These are phyloP conservation scores for Suillus plorans DNA, from an alignment of 768 basidiomycete species.

Conservation along the genomic window DNA sequence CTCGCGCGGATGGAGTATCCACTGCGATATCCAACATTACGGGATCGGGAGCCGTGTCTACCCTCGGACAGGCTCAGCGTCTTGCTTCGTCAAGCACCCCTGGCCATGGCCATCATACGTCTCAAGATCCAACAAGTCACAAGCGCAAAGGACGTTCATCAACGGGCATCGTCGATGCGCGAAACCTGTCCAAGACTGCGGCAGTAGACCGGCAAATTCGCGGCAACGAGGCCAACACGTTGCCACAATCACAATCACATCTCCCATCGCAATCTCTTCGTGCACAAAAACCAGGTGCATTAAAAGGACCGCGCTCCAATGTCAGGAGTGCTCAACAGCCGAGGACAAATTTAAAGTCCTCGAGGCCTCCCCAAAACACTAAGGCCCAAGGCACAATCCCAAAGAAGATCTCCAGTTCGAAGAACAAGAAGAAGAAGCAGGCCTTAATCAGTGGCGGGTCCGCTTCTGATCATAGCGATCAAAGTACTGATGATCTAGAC, in stretches of 20 bases:
- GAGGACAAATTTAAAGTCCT: constrained; percentile 31
- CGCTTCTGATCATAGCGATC: constrained; percentile 33
- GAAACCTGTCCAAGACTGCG: constrained; percentile 19
- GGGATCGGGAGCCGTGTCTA: constrained; percentile 20
- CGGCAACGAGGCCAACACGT: constrained; percentile 35
- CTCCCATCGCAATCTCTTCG: constrained; percentile 23
- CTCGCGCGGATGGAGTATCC: constrained; percentile 20
- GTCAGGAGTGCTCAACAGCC: constrained; percentile 17
- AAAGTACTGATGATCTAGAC: constrained; percentile 28
- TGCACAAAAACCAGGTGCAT: constrained; percentile 20
- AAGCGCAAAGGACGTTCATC: constrained; percentile 60
- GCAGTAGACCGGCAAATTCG: constrained; percentile 22
- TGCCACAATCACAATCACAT: constrained; percentile 37
- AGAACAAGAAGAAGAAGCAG: constrained; percentile 16
- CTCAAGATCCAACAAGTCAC: constrained; percentile 22
- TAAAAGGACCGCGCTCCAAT: constrained; percentile 24
- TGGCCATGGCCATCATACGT: constrained; percentile 24
- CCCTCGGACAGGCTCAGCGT: constrained; percentile 13
- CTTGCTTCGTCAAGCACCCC: constrained; percentile 24
- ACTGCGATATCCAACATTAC: constrained; percentile 42
- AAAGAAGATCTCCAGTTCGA: constrained; percentile 20
- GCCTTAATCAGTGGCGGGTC: constrained; percentile 16
- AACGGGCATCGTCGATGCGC: constrained; percentile 42
- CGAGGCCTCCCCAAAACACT: constrained; percentile 37
- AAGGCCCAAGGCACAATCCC: constrained; percentile 39